A percentile compares a stretch with the other conserved stretches of the same genome.
Conservation (phyloP, 148 eudicot genomes). For the Rhododendron griersonianum region DNA sequence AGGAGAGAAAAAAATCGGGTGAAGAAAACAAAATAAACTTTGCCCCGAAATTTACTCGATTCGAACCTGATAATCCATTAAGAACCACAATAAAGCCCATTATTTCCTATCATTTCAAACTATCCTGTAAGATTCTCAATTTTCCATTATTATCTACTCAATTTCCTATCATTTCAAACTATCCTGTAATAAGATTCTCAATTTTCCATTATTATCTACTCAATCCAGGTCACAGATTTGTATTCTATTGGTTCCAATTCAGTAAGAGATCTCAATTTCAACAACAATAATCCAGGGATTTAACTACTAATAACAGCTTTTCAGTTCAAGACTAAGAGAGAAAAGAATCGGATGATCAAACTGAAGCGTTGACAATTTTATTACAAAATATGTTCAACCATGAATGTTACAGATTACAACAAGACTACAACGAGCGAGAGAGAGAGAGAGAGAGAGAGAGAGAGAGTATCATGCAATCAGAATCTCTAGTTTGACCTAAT, state of each 20-base stretch:
- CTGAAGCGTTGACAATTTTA: neutral
- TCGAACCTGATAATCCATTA: neutral
- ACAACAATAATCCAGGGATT: neutral
- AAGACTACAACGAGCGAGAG: neutral
- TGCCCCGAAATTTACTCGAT: neutral
- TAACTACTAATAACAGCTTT: neutral
- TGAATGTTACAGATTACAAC: neutral
- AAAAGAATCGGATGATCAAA: neutral
- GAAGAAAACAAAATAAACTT: neutral
- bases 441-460: neutral
- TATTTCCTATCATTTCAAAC: neutral
- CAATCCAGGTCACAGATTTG: neutral
- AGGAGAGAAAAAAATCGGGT: neutral
- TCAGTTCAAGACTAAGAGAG: neutral
- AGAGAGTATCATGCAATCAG: neutral
- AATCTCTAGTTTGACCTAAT: neutral
- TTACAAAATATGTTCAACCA: neutral
- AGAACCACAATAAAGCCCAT: neutral
- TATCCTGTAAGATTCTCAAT: neutral
- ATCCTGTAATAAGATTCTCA: neutral
- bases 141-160: neutral
- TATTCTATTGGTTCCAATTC: neutral
- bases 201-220: neutral
- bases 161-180: neutral
- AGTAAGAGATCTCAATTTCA: neutral